Evolutionary conservation across 164 flowering plant species (phyloP), one percentile per base, ranked within the genome.

Genomic region (Aristolochia contorta): DNA sequence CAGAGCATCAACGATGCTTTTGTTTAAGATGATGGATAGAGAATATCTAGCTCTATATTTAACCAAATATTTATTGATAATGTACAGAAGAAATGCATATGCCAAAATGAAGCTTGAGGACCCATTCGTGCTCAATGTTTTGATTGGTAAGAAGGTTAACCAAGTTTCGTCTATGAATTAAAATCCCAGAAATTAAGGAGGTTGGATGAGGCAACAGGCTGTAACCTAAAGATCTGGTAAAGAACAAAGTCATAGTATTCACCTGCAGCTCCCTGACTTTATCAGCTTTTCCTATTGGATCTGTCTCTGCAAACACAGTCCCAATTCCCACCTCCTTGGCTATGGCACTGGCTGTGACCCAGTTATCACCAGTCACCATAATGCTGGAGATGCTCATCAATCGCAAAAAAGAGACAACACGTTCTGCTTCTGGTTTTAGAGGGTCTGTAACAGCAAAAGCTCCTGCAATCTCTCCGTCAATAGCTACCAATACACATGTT

Each of bases 281-380:
- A 56, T 87, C 88, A 19, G 97, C 97, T 78, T 93, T 93, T 59
- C 92, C 92, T 19, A 74, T 22, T 12, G 98, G 96, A 66, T 83
- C 88, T 24, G 80, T 82, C 79, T 92, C 96, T 23, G 96, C 98
- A 80, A 85, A 83, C 45, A 87, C 96, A 30, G 59, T 69, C 20
- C 61, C 66, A 20, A 93, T 93, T 25, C 97, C 97, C 56, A 90
- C 87, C 73, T 89, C 90, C 64, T 68, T 83, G 46, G 86, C 94
- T 59, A 89, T 79, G 3, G 97, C 86, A 46, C 47, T 65, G 54
- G 96, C 98, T 27, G 96, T 87, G 46, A 88, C 83, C 90, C 80
- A 86, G 71, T 92, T 89, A 77, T 92, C 98, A 54, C 97, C 98
- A 50, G 98, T 93, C 54, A 93, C 84, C 96, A 93, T 83, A 55